Evolutionary conservation across 2,329 filamentous ascomycete species (phyloP).

Genomic region (Ascochyta koolunga): DNA sequence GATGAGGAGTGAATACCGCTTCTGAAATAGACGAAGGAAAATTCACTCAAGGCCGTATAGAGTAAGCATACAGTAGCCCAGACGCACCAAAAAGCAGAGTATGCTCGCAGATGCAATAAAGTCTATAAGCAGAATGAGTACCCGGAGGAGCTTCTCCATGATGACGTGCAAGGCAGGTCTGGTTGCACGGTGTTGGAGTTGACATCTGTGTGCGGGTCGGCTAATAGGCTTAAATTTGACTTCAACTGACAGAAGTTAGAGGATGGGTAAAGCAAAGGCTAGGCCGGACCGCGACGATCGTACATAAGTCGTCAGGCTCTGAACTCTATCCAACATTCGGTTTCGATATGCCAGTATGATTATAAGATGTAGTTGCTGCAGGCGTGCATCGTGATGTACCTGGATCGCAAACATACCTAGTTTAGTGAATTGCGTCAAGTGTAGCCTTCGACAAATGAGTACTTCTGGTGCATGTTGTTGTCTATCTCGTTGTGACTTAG

Average conservation of each 20-base stretch:
- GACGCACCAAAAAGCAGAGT: neutral
- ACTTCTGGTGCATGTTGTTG: neutral
- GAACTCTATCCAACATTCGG: neutral
- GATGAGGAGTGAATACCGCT: neutral
- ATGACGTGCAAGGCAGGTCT: neutral
- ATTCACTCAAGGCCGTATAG: neutral
- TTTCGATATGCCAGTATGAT: neutral
- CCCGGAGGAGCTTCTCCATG: neutral
- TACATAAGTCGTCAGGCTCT: neutral
- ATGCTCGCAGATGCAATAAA: neutral
- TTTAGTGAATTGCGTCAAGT: no score
- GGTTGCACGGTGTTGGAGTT: neutral
- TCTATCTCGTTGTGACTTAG: neutral
- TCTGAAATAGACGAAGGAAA: neutral
- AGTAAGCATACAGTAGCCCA: no score
- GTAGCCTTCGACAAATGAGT: neutral
- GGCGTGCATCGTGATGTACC: neutral
- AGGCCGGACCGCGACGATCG: slow-evolving; percentile 1
- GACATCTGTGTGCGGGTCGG: neutral
- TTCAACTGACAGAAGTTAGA: neutral
- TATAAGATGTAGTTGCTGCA: neutral
- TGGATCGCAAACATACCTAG: no score
- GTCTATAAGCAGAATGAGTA: neutral
- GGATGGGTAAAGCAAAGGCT: neutral
- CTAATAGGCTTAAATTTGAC: neutral